These are phyloP conservation scores for Vitis labrusca DNA, from an alignment of 164 flowering plant species.

Conservation along the genomic window DNA sequence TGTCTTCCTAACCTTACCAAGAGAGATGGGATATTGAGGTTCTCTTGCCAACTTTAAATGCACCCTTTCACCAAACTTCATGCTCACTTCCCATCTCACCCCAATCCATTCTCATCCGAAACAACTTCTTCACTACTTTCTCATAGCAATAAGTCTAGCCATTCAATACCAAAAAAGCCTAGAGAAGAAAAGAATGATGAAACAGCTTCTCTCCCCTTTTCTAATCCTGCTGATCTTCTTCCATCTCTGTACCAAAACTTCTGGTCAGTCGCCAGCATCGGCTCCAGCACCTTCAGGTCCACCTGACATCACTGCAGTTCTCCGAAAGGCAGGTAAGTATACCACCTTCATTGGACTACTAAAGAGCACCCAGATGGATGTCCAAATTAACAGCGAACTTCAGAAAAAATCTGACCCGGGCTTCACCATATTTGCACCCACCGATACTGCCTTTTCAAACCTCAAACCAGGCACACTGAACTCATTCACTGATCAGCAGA, in stretches of 20 bases:
- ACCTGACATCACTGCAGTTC: constrained; percentile 10
- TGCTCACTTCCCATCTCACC: not conserved
- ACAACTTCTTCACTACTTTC: not conserved
- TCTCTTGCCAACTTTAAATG: constrained; percentile 11
- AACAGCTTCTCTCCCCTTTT: constrained; percentile 6
- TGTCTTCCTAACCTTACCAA: constrained; percentile 11
- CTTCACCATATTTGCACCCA: constrained; percentile 35
- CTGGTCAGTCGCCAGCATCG: constrained; percentile 32
- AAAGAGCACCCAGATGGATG: constrained; percentile 33
- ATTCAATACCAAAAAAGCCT: not conserved
- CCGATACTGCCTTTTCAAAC: constrained; percentile 31
- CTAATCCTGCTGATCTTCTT: constrained; percentile 8
- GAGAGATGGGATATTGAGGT: not conserved
- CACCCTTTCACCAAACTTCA: constrained; percentile 23
- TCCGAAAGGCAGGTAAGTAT: constrained; percentile 30
- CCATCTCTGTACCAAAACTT: constrained; percentile 16
- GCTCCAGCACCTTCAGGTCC: constrained; percentile 28
- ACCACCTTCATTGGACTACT: constrained; percentile 36
- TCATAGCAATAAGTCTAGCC: not conserved
- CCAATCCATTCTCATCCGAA: not conserved
- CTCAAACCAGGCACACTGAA: constrained; percentile 32
- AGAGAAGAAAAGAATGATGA: constrained; percentile 10
- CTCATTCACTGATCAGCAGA: constrained; percentile 24
- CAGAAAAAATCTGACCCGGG: constrained; percentile 30
- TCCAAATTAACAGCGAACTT: constrained; percentile 23